Percentiles rank a stretch among this genome's conserved stretches.
phyloP scores from a whole-genome alignment of 2,329 filamentous ascomycete species.

The Aspergillus thermomutatus region DNA sequence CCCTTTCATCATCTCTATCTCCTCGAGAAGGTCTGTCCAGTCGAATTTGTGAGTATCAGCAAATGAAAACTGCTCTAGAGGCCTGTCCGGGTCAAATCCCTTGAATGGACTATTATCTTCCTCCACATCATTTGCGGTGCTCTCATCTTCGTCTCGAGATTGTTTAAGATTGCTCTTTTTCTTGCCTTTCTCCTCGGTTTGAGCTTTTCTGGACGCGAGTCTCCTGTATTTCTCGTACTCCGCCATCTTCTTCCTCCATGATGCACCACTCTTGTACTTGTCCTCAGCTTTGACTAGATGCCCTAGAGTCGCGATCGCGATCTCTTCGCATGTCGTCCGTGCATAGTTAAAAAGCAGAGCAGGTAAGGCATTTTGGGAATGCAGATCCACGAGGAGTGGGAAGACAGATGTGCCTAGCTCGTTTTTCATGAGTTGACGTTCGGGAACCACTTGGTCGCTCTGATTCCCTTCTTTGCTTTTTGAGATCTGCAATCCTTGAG shows the following conservation, averaged over 20 bases:
- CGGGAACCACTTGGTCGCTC: neutral
- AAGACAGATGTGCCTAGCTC: neutral
- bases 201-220: neutral
- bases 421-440: neutral
- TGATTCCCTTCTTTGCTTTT: neutral
- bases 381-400: conserved; percentile 31
- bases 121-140: conserved; percentile 26
- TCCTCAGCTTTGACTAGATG: conserved; percentile 56
- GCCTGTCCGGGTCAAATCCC: conserved; percentile 65
- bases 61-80: conserved; percentile 49
- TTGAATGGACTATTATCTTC: conserved; percentile 51
- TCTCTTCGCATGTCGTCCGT: conserved; percentile 60
- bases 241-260: conserved; percentile 60
- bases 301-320: conserved; percentile 44
- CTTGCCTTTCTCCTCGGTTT: conserved; percentile 42
- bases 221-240: conserved; percentile 49
- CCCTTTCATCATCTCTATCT: neutral
- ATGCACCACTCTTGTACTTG: conserved; percentile 41
- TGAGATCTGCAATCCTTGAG: neutral
- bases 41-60: conserved; percentile 45
- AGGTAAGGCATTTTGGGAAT: conserved; percentile 63
- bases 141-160: conserved; percentile 22
- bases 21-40: neutral
- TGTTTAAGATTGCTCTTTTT: conserved; percentile 24
- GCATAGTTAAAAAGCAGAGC: conserved; percentile 78